phyloP scores from a whole-genome alignment of 169 alveolate species.

The Cyclospora cayetanensis region DNA sequence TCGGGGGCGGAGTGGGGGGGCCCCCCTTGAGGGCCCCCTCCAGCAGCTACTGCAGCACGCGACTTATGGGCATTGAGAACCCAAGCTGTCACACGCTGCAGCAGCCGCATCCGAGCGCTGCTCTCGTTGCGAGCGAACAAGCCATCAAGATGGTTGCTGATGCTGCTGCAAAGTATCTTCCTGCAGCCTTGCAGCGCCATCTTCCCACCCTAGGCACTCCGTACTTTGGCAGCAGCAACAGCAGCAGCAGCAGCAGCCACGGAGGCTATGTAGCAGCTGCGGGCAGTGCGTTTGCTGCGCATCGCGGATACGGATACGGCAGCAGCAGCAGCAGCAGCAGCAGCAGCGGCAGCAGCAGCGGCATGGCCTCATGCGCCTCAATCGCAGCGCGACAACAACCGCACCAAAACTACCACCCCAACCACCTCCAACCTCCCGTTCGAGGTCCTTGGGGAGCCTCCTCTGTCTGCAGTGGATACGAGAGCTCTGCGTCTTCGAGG shows the following conservation, averaged over 20 bases:
- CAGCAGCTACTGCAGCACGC: neutral
- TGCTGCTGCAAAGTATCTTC: neutral
- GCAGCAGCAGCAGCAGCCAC: conserved; percentile 5
- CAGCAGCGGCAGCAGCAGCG: too few relatives aligned
- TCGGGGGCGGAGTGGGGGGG: neutral
- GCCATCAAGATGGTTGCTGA: neutral
- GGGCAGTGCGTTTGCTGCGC: neutral
- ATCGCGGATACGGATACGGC: neutral
- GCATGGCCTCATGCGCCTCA: too few relatives aligned
- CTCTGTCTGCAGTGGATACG: too few relatives aligned
- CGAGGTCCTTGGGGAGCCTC: neutral
- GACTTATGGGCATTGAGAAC: neutral
- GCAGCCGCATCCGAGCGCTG: neutral
- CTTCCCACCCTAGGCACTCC: neutral
- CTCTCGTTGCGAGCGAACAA: neutral
- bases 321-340: neutral
- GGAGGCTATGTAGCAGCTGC: neutral
- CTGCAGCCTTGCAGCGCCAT: conserved; percentile 12
- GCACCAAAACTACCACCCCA: neutral
- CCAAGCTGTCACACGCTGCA: neutral
- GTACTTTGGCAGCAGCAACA: neutral
- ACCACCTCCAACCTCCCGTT: neutral
- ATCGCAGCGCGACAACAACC: neutral
- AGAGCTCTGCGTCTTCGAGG: neutral
- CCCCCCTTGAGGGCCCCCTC: neutral